These are phyloP conservation scores for Neonectria neomacrospora DNA, from an alignment of 2,329 filamentous ascomycete genomes.

Conservation along the genomic window DNA sequence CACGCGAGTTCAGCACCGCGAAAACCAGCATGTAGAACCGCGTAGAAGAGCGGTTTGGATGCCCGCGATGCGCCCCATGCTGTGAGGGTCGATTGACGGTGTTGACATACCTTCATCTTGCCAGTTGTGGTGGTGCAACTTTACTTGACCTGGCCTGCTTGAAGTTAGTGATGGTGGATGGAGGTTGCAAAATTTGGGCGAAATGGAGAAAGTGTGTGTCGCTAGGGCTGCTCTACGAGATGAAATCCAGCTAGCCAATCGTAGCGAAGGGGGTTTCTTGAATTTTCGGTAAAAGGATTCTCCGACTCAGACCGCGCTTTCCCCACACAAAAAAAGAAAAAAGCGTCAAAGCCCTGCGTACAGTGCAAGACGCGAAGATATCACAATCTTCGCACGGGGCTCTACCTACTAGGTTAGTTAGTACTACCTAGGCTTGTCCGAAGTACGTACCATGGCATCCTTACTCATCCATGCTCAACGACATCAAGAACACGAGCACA, in stretches of 20 bases:
- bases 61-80: neutral
- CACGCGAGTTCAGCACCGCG: neutral
- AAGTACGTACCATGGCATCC: neutral
- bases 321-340: constrained; percentile 21
- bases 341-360: constrained; percentile 14
- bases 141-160: constrained; percentile 56
- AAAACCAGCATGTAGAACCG: neutral
- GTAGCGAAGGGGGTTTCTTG: constrained; percentile 26
- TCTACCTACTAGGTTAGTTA: too few species aligned
- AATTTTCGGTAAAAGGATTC: constrained; percentile 39
- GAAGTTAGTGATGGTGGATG: constrained; percentile 52
- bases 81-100: constrained; percentile 12
- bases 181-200: constrained; percentile 49
- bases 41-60: neutral
- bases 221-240: constrained; percentile 52
- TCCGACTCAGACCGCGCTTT: constrained; percentile 16
- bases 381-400: constrained; percentile 8
- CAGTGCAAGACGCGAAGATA: constrained; percentile 5
- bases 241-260: constrained; percentile 48
- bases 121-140: constrained; percentile 59
- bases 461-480: neutral
- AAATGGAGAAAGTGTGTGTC: constrained; percentile 56
- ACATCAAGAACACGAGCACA: neutral
- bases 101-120: constrained; percentile 59
- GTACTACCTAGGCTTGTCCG: too few species aligned